Base-by-base conservation (phyloP, 257 asterid species). In the Solanum chiquidenum region DNA sequence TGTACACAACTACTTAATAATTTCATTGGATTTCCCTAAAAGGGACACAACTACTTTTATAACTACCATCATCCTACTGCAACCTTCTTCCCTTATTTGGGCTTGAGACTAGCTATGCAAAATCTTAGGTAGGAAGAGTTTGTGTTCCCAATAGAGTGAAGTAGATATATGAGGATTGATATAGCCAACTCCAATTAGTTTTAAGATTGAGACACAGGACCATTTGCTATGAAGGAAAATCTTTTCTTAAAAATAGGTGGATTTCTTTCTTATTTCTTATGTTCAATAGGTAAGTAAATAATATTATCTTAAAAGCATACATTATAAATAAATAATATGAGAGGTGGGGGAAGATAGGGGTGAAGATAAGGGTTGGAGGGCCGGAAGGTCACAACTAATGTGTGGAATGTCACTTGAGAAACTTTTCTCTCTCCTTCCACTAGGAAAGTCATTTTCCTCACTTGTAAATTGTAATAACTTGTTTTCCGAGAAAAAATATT, bases 401-500 rank as follows among this genome's bases (percentile, higher is more conserved):
- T 21, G 18, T 62, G 71, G 27, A 60, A 60, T 8, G 72, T 0
- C 33, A 64, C 21, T 27, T 12, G 23, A 34, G n/a, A 7, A 13
- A 69, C 40, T 69, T 69, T 68, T 13, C 2, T 68, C 2, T 4
- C 12, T 5, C 2, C 12, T 69, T 14, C 10, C 0, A 69, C 10
- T 13, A 69, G 3, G 1, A 31, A 69, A 0, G 4, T 31, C 40
- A 69, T 66, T 66, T 25, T 66, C 20, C 73, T 66, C 34, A 5
- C 14, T 66, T 12, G 7, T 42, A 10, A 40, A 40, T 40, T 20
- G 9, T 23, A 5, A 25, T 13, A 12, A 66, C 34, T 12, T 66
- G 27, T 66, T 60, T 27, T 25, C 0, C 4, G 0, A 12, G 10
- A 27, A 11, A 0, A 25, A n/a, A n/a, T 64, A n/a, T 12, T 4